Evolutionary conservation across 2,329 filamentous ascomycete genomes (phyloP), one percentile per base, ranked within the genome.

Genomic region (Corynespora cassiicola): DNA sequence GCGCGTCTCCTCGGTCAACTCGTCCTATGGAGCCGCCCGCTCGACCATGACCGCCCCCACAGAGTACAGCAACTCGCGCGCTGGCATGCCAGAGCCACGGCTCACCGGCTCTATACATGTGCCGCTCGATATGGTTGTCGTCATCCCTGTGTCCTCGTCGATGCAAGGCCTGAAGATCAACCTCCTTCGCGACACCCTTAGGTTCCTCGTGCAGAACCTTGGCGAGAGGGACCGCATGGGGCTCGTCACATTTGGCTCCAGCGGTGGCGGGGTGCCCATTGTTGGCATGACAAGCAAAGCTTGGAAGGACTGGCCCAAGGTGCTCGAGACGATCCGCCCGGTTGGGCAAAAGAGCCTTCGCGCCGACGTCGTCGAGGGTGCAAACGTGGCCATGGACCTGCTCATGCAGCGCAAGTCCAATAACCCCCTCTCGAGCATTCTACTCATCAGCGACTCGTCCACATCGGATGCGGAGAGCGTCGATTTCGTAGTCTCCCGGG

Each of bases 91-190:
- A 15, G 71, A 72, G 25, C 79, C 80, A 12, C 65, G 61, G 68
- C 56, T 74, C 15, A 54, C 70, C 59, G 39, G 72, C 70, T 80
- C 85, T 5, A 67, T 92, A 31, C 94, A 99, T 63, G 89, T 97
- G 11, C 92, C 94, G 2, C 82, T 97, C 36, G 94, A 99, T 62
- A 85, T 99, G 19, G 92, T 99, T 0, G 90, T 97, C 1, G 94
- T 99, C 15, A 91, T 99, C 21, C 94, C 94, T 0, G 90, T 99
- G 5, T 97, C 94, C 0, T 95, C 92, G 1, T 97, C 94, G 0
- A 99, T 97, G 92, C 94, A 97, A 69, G 94, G 94, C n/a, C 82
- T 99, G 45, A 99, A 99, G 74, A 96, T 97, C 63, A 95, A 92
- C 46, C 78, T 99, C 1, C 82, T 99, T 10, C 85, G 90, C 26